Percentiles rank a stretch among this genome's conserved stretches.
These are phyloP conservation scores for Penicillium sp. DNA, from an alignment of 2,329 filamentous ascomycete species.

Conservation along the genomic window DNA sequence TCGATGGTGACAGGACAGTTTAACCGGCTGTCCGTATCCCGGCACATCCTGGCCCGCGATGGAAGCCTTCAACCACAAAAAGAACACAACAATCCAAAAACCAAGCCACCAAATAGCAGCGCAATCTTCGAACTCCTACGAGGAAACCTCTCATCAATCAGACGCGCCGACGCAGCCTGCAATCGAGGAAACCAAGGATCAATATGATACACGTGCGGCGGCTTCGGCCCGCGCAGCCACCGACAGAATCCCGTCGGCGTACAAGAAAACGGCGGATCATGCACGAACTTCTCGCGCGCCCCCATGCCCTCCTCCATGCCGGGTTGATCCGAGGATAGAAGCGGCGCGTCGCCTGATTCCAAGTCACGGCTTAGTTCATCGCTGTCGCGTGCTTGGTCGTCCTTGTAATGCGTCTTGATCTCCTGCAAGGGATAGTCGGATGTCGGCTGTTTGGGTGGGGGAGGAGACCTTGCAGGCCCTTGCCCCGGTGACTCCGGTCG, in stretches of 20 bases:
- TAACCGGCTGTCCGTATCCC: constrained; percentile 36
- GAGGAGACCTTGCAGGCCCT: not conserved
- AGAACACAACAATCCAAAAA: constrained; percentile 36
- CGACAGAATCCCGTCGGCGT: constrained; percentile 21
- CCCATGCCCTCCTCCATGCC: not conserved
- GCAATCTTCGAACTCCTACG: constrained; percentile 23
- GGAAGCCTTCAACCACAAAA: constrained; percentile 32
- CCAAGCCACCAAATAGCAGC: constrained; percentile 27
- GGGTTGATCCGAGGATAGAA: constrained; percentile 12
- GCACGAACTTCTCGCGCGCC: not conserved
- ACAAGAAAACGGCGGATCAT: constrained; percentile 24
- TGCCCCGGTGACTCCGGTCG: constrained; percentile 3
- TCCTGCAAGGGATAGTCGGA: constrained; percentile 5
- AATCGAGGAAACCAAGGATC: constrained; percentile 32
- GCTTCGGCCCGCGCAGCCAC: constrained; percentile 33
- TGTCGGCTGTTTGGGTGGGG: not conserved
- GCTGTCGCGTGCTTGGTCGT: constrained; percentile 11
- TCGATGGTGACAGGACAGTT: constrained; percentile 33
- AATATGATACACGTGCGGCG: constrained; percentile 34
- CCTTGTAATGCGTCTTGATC: constrained; percentile 2
- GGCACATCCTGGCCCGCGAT: constrained; percentile 29
- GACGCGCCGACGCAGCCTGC: constrained; percentile 34
- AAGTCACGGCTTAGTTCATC: constrained; percentile 17
- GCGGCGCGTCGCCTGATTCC: constrained; percentile 21
- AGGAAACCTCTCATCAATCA: constrained; percentile 32